Evolutionary conservation across 1,284 basidiomycete genomes (phyloP).

Genomic region (Puccinia triticina): DNA sequence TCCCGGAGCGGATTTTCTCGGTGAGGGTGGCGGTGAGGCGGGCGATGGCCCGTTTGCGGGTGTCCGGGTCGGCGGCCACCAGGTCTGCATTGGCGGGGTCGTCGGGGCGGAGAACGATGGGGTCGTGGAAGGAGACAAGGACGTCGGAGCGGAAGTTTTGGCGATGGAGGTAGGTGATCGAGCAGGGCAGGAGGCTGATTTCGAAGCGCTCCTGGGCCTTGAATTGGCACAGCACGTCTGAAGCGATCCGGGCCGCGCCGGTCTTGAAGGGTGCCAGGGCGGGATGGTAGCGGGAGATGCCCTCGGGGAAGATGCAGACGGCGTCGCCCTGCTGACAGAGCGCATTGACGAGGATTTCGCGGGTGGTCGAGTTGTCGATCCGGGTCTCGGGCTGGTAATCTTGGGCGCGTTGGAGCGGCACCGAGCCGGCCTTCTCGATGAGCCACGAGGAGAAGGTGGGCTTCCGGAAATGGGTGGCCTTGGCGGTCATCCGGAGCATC

Average conservation of each 20-base stretch:
- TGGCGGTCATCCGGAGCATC: slow-evolving; percentile 78
- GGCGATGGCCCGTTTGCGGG: slow-evolving; percentile 19
- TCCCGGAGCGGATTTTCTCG: slow-evolving; percentile 70
- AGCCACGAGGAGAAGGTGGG: slow-evolving; percentile 82
- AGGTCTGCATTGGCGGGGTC: slow-evolving; percentile 40
- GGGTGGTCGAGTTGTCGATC: slow-evolving; percentile 70
- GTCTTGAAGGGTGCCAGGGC: slow-evolving; percentile 80
- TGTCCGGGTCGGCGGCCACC: slow-evolving; percentile 49
- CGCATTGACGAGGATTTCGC: slow-evolving; percentile 72
- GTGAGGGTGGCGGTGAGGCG: neutral
- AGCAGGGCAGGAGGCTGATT: slow-evolving; percentile 73
- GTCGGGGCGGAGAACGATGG: slow-evolving; percentile 62
- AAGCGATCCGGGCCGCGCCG: slow-evolving; percentile 77
- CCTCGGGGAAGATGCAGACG: slow-evolving; percentile 60
- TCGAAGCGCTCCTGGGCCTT: slow-evolving; percentile 69
- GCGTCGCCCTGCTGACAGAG: slow-evolving; percentile 73
- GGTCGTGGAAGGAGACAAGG: slow-evolving; percentile 76
- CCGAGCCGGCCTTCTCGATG: slow-evolving; percentile 79
- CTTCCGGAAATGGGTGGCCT: slow-evolving; percentile 74
- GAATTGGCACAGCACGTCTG: slow-evolving; percentile 69
- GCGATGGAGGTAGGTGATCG: slow-evolving; percentile 69
- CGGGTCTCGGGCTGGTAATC: slow-evolving; percentile 65
- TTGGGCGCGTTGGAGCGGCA: slow-evolving; percentile 75
- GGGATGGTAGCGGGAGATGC: slow-evolving; percentile 78
- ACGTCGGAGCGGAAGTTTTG: slow-evolving; percentile 84